Conservation (phyloP, 192 early-diverging fungal genomes). For the Globomyces pollinis-pini region DNA sequence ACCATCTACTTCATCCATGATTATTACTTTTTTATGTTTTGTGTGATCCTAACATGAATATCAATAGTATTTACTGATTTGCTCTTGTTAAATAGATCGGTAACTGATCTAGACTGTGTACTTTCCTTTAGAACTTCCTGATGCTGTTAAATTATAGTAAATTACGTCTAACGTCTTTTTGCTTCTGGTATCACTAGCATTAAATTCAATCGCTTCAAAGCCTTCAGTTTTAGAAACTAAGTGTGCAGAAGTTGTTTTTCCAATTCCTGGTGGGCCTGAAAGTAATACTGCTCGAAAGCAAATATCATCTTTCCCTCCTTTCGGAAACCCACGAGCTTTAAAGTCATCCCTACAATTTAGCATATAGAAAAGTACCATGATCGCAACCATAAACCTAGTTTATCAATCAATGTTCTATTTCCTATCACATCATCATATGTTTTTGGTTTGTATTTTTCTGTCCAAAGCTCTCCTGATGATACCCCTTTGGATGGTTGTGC, state of each 20-base stretch:
- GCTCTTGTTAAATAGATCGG: neutral
- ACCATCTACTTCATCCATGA: slow-evolving; percentile 99
- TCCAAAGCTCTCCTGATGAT: slow-evolving; percentile 61
- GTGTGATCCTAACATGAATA: neutral
- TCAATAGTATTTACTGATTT: neutral
- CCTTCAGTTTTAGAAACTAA: slow-evolving; percentile 73
- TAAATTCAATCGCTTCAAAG: slow-evolving; percentile 85
- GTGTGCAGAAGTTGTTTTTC: slow-evolving; percentile 94
- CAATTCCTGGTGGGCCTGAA: slow-evolving; percentile 94
- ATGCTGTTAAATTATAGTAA: slow-evolving; percentile 50
- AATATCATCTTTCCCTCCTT: slow-evolving; percentile 44
- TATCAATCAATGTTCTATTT: slow-evolving; percentile 65
- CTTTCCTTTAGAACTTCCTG: slow-evolving; percentile 1
- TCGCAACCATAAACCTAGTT: slow-evolving; percentile 66
- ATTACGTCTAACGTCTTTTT: slow-evolving; percentile 75
- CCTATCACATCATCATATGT: slow-evolving; percentile 77
- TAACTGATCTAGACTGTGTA: too few relatives aligned
- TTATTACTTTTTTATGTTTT: slow-evolving; percentile 56
- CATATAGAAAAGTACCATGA: slow-evolving; percentile 51
- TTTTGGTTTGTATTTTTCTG: slow-evolving; percentile 87
- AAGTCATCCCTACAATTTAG: slow-evolving; percentile 37
- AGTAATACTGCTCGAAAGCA: slow-evolving; percentile 65
- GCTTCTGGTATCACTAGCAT: slow-evolving; percentile 92
- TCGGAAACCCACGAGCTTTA: slow-evolving; percentile 39
- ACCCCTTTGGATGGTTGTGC: slow-evolving; percentile 2